A percentile compares a stretch with the other conserved stretches of the same genome.
Evolutionary conservation across 495 filamentous ascomycete species (phyloP).

Genomic region (Alectoria sarmentosa): DNA sequence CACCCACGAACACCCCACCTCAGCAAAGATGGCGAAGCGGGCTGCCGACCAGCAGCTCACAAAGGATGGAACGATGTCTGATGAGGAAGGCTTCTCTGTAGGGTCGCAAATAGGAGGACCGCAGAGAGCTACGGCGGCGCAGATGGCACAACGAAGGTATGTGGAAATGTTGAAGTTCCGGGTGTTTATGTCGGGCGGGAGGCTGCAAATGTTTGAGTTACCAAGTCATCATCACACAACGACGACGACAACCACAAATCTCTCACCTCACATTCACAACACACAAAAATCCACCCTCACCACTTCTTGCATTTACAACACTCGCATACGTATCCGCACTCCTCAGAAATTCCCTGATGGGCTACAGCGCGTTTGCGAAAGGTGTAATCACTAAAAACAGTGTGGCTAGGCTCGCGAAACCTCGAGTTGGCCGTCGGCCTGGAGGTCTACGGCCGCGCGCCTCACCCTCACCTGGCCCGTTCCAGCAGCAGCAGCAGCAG

Average conservation of each 20-base stretch:
- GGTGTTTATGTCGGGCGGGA: slow-evolving; percentile 7
- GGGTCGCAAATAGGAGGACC: slow-evolving; percentile 24
- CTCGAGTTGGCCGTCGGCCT: slow-evolving; percentile 20
- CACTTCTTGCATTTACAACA: slow-evolving; percentile 8
- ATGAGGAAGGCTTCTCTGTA: slow-evolving; percentile 7
- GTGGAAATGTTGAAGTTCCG: slow-evolving; percentile 28
- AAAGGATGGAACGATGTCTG: slow-evolving; percentile 9
- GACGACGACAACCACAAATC: not conserved
- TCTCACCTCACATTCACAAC: slow-evolving; percentile 8
- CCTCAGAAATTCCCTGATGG: slow-evolving; percentile 20
- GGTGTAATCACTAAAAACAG: not conserved
- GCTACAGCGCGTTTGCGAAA: slow-evolving; percentile 14
- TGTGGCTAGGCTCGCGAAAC: slow-evolving; percentile 17
- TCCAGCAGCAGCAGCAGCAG: slow-evolving; percentile 15
- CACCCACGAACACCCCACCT: not conserved
- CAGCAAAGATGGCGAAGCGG: slow-evolving; percentile 19
- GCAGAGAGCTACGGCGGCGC: slow-evolving; percentile 44
- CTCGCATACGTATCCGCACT: slow-evolving; percentile 28
- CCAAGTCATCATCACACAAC: slow-evolving; percentile 12
- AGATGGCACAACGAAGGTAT: slow-evolving; percentile 48
- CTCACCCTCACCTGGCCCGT: slow-evolving; percentile 5
- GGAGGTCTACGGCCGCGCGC: slow-evolving; percentile 17
- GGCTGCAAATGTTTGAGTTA: slow-evolving; percentile 1
- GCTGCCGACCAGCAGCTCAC: slow-evolving; percentile 17
- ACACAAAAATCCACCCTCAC: slow-evolving; percentile 9